Conservation (phyloP, 2,329 filamentous ascomycete species). For the Alternaria sp. region DNA sequence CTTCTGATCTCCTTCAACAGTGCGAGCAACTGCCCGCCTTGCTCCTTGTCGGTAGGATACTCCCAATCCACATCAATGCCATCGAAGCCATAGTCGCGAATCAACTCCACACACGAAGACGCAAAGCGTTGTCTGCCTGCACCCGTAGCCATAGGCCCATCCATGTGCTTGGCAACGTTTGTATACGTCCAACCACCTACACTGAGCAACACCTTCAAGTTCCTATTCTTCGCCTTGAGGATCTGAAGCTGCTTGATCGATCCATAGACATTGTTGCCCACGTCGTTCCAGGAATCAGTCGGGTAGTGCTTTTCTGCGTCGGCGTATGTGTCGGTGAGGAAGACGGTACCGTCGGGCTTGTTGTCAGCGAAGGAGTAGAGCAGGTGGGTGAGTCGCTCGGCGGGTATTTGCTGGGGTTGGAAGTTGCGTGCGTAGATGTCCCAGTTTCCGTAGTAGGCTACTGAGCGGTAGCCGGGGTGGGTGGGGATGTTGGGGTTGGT, state of each 20-base stretch:
- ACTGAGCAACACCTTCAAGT: slow-evolving; percentile 79
- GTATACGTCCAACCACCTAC: slow-evolving; percentile 85
- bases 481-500: neutral
- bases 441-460: slow-evolving; percentile 79
- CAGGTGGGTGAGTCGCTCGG: slow-evolving; percentile 82
- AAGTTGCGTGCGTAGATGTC: slow-evolving; percentile 88
- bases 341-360: slow-evolving; percentile 75
- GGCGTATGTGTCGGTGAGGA: slow-evolving; percentile 36
- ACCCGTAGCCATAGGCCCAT: slow-evolving; percentile 67
- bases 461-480: slow-evolving; percentile 18
- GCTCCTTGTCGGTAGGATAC: slow-evolving; percentile 51
- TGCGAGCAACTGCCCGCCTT: slow-evolving; percentile 50
- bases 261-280: slow-evolving; percentile 76
- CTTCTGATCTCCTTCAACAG: slow-evolving; percentile 48
- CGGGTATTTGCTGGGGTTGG: slow-evolving; percentile 82
- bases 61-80: slow-evolving; percentile 58
- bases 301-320: slow-evolving; percentile 63
- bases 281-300: slow-evolving; percentile 68
- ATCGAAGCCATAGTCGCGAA: slow-evolving; percentile 79
- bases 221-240: slow-evolving; percentile 76
- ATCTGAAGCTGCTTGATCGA: slow-evolving; percentile 78
- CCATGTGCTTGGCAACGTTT: slow-evolving; percentile 68
- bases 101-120: slow-evolving; percentile 71
- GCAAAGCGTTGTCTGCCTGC: slow-evolving; percentile 71
- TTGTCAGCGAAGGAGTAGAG: slow-evolving; percentile 93